phyloP scores from a whole-genome alignment of 2,329 filamentous ascomycete genomes.

The Phaeosphaeriaceae sp. region DNA sequence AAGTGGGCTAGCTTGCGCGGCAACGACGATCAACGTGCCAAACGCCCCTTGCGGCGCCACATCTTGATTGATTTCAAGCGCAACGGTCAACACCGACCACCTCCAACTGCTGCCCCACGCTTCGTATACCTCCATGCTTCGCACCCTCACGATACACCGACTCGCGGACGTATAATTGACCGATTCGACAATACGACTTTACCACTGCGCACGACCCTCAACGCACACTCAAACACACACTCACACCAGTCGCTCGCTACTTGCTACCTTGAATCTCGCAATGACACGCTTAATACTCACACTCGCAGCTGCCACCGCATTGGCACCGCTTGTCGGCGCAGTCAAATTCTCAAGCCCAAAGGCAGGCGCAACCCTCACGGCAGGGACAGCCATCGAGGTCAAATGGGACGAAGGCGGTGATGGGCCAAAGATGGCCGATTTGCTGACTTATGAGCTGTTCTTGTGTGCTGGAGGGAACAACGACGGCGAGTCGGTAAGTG shows the following conservation, averaged over 20 bases:
- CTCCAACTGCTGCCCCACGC: neutral
- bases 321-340: constrained; percentile 55
- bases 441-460: constrained; percentile 63
- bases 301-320: constrained; percentile 40
- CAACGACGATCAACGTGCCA: constrained; percentile 21
- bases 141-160: neutral
- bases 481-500: constrained; percentile 19
- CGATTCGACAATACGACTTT: neutral
- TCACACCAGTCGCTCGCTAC: constrained; percentile 23
- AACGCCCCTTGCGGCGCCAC: constrained; percentile 37
- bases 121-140: neutral
- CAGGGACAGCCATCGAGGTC: constrained; percentile 59
- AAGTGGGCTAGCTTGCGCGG: constrained; percentile 27
- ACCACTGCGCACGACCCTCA: neutral
- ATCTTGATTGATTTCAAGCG: constrained; percentile 24
- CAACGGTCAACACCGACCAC: constrained; percentile 12
- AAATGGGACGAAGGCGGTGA: constrained; percentile 64
- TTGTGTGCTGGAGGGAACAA: constrained; percentile 67
- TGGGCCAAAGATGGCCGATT: constrained; percentile 57
- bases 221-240: neutral
- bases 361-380: constrained; percentile 58
- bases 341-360: constrained; percentile 61
- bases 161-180: neutral
- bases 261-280: constrained; percentile 18
- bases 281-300: constrained; percentile 39